These are phyloP conservation scores for Phanerochaete carnosa DNA, from an alignment of 768 basidiomycete species.

Conservation along the genomic window DNA sequence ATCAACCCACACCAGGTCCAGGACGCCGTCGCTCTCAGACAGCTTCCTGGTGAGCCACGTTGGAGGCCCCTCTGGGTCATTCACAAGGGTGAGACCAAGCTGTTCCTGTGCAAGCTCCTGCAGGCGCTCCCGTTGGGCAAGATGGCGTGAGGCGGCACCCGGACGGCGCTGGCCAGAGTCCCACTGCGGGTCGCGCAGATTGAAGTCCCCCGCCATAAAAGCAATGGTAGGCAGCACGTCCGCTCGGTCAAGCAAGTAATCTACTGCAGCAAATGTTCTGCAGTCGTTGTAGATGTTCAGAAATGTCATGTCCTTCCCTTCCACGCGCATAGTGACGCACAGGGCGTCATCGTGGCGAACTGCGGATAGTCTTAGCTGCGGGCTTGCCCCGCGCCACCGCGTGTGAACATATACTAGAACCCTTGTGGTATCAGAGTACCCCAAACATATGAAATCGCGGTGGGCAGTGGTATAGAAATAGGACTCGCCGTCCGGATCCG, in stretches of 20 bases:
- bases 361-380: not conserved
- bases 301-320: not conserved
- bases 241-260: not conserved
- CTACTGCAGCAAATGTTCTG: not conserved
- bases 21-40: not conserved
- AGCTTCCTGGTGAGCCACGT: not conserved
- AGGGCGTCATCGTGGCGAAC: not conserved
- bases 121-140: too few relatives aligned
- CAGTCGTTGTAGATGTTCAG: conserved; percentile 5
- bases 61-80: not conserved
- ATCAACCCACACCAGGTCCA: conserved; percentile 10
- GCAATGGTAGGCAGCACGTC: not conserved
- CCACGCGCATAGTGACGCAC: too few relatives aligned
- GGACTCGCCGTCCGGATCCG: too few relatives aligned
- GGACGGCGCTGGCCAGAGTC: not conserved
- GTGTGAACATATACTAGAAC: too few relatives aligned
- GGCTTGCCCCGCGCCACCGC: too few relatives aligned
- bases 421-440: too few relatives aligned
- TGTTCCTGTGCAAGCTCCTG: not conserved
- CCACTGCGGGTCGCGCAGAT: conserved; percentile 5
- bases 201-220: conserved; percentile 11
- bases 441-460: too few relatives aligned
- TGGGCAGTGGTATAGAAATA: too few relatives aligned
- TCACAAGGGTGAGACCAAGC: not conserved
- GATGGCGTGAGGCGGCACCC: not conserved